Evolutionary conservation across 192 early-diverging fungal genomes (phyloP), one percentile per base, ranked within the genome.

Genomic region (Radiomyces spectabilis): DNA sequence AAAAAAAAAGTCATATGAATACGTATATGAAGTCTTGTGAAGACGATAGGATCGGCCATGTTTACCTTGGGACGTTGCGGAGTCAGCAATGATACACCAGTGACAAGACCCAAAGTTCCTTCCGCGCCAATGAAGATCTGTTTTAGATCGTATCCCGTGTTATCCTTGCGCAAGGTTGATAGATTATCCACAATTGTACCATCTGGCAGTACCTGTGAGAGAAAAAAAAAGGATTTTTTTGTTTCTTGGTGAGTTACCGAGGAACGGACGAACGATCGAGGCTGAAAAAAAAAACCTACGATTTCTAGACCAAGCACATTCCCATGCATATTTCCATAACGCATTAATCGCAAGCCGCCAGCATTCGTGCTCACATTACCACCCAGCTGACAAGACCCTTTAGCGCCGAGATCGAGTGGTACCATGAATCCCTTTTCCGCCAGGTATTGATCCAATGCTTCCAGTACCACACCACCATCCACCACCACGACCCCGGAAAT

Each of bases 351-450:
- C 50, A 99, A 72, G 1, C 96, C 96, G 21, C 96, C 96, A 1
- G 96, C 96, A 68, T 99, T 99, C 2, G 94, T 94, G 10, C 91
- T 84, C 8, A 99, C 87, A 54, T 99, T 99, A 46, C 96, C 96
- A 38, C 96, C 96, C 50, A 99, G 89, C 43, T 95, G 93, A 68
- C 94, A 97, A 52, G 85, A 90, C 31, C 72, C 75, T 62, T 91
- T 91, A 2, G 88, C 87, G 15, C 85, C 89, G 29, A 92, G 61
- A 74, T 95, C 95, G 32, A 98, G 57, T 19, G 96, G 96, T 80
- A 95, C 87, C 53, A 85, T 86, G 53, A 84, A 85, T 1, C 89
- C 92, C 26, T 74, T 63, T 63, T 94, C 86, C 2, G 70, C 84
- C 5, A 95, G 75, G 54, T 81, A 92, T 37, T 82, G 80, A 56